These are phyloP conservation scores for Phytophthora multivora DNA, from an alignment of 352 stramenopile species.

Conservation along the genomic window DNA sequence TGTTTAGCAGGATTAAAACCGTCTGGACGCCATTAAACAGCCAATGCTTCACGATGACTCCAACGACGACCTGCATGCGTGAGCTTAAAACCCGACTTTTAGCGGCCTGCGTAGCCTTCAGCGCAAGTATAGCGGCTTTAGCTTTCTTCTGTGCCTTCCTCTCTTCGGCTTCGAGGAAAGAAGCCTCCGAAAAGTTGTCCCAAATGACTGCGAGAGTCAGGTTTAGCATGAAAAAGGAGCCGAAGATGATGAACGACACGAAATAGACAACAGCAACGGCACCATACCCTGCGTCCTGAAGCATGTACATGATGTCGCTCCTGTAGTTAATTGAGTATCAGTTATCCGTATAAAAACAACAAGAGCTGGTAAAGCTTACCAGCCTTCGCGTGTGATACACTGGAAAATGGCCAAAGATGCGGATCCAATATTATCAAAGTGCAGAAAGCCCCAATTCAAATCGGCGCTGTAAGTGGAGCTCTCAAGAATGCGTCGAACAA, in stretches of 20 bases:
- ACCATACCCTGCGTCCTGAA: slow-evolving; percentile 57
- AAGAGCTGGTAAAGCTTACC: slow-evolving; percentile 47
- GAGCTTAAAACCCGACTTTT: slow-evolving; percentile 13
- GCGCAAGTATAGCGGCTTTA: slow-evolving; percentile 25
- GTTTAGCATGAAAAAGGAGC: slow-evolving; percentile 93
- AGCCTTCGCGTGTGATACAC: slow-evolving; percentile 92
- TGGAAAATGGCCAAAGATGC: slow-evolving; percentile 91
- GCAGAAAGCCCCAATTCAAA: slow-evolving; percentile 86
- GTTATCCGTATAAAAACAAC: background rate
- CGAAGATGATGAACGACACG: slow-evolving; percentile 87
- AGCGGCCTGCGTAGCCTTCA: slow-evolving; percentile 3
- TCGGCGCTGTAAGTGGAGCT: slow-evolving; percentile 65
- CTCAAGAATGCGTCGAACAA: slow-evolving; percentile 42
- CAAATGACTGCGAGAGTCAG: slow-evolving; percentile 91
- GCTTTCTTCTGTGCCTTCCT: slow-evolving; percentile 37
- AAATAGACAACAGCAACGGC: slow-evolving; percentile 79
- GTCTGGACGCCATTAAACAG: slow-evolving; percentile 61
- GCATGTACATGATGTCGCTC: slow-evolving; percentile 71
- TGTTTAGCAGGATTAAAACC: slow-evolving; percentile 84
- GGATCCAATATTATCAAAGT: slow-evolving; percentile 89
- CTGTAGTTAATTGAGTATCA: slow-evolving; percentile 10
- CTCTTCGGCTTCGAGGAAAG: slow-evolving; percentile 62
- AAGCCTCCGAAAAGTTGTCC: slow-evolving; percentile 75
- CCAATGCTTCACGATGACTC: slow-evolving; percentile 48
- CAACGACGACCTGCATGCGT: slow-evolving; percentile 16